These are phyloP conservation scores for Starmerella stigmatis DNA, from an alignment of 805 yeast genomes.

Conservation along the genomic window DNA sequence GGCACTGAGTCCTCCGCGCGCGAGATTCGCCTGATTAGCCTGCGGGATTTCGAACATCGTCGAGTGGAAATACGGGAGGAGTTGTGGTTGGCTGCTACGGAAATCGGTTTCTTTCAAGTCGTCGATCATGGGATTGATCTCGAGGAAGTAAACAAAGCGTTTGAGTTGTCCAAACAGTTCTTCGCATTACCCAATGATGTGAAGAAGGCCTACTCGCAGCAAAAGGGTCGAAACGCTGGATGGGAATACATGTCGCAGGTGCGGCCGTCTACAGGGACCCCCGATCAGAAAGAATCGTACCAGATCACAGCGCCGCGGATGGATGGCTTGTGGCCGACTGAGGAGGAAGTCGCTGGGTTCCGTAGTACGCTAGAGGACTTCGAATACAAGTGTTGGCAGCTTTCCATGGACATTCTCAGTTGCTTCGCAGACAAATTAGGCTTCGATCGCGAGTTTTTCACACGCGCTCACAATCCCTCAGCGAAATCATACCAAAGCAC, in stretches of 20 bases:
- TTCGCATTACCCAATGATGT: constrained; percentile 11
- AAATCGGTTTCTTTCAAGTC: constrained; percentile 19
- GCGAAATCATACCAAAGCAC: constrained; percentile 16
- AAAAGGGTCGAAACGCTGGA: constrained; percentile 14
- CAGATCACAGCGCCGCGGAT: constrained; percentile 17
- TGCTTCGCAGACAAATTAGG: constrained; percentile 14
- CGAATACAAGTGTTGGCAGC: constrained; percentile 11
- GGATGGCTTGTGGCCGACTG: constrained; percentile 15
- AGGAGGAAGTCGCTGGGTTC: constrained; percentile 11
- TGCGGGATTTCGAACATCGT: constrained; percentile 10
- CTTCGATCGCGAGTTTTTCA: constrained; percentile 9
- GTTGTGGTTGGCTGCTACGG: constrained; percentile 19
- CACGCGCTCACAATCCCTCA: constrained; percentile 9
- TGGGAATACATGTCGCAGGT: constrained; percentile 18
- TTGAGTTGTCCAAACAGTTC: constrained; percentile 11
- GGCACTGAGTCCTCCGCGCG: constrained; percentile 10
- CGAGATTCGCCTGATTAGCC: constrained; percentile 12
- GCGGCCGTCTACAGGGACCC: constrained; percentile 20
- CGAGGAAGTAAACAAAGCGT: constrained; percentile 11
- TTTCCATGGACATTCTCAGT: constrained; percentile 12
- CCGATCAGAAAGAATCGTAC: constrained; percentile 18
- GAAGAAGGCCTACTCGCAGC: constrained; percentile 8
- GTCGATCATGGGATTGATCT: constrained; percentile 15
- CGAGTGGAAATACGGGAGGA: constrained; percentile 12
- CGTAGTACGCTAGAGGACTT: constrained; percentile 1